Base-by-base conservation (phyloP, 176 grass and related monocot species). In the Triticum aestivum region DNA sequence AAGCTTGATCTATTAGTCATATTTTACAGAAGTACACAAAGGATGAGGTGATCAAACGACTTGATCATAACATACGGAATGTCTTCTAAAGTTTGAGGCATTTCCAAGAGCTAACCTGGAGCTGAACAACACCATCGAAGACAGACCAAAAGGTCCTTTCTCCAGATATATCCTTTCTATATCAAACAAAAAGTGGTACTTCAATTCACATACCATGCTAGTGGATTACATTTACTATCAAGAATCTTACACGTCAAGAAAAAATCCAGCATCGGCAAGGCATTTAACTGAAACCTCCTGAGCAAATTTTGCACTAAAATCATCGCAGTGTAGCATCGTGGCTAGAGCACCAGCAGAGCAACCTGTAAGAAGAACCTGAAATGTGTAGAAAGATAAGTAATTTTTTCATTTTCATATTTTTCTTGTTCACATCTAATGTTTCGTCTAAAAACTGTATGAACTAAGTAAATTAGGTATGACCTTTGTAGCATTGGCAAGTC, bases 301-400 rank as follows among this genome's bases (percentile, higher is more conserved):
- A 61, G 85, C 73, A 23, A 98, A 82, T 54, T 73, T 26, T 66
- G 61, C 66, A 77, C 56, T 38, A 61, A 95, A 98, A 83, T 98
- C 86, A 85, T 95, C 86, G 66, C 95, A 98, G 68, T 98, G 92
- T 39, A 98, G 83, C 7, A 91, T 68, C 3, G 92, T 81, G 63
- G 95, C 91, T 77, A 93, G 87, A 62, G 87, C 88, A 83, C 95
- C 95, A 85, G 95, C 95, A 88, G 95, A 97, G n/a, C 92, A 94
- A 34, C 95, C 92, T 24, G 89, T 80, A 61, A 97, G 90, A 33
- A 97, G 82, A 5, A 92, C 89, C 95, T 97, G 84, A 42, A 91
- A 61, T 49, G 13, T 59, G 75, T 24, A n/a, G 38, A 82, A 82
- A 73, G 58, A 15, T 39, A 4, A 78, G 34, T 52, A 42, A 65